Conservation (phyloP, 352 stramenopile species). For the Pythium sukuiense region DNA sequence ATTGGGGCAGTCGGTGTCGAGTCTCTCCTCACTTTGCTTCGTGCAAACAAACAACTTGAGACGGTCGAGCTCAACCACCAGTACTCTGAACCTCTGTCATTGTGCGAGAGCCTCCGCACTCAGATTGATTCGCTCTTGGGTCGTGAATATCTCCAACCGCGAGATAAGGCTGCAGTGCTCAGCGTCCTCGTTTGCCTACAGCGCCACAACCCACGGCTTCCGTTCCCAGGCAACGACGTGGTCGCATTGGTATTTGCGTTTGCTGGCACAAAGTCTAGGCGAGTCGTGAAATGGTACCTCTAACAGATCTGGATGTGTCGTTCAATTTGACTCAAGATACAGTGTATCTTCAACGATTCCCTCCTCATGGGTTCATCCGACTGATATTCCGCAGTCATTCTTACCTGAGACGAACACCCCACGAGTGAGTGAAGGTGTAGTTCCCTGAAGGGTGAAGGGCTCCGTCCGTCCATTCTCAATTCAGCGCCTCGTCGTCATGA, state of each 20-base stretch:
- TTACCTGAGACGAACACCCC: too few relatives aligned
- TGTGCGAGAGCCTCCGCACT: too few relatives aligned
- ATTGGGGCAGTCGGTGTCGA: background rate
- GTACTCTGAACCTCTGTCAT: background rate
- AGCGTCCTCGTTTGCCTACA: background rate
- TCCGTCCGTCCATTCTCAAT: background rate
- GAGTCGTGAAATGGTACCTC: background rate
- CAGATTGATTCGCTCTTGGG: background rate
- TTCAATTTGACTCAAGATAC: too few relatives aligned
- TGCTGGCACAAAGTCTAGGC: background rate
- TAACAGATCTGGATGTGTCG: background rate
- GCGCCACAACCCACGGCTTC: background rate
- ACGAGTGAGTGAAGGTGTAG: background rate
- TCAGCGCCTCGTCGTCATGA: background rate
- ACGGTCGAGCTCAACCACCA: background rate
- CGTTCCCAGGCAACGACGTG: background rate
- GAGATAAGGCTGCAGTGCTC: slow-evolving; percentile 2
- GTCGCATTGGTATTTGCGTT: background rate
- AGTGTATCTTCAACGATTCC: background rate
- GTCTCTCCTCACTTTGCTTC: background rate
- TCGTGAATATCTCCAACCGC: background rate
- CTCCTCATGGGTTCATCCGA: background rate
- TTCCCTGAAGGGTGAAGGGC: background rate
- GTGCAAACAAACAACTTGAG: background rate
- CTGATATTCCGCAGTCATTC: background rate